These are phyloP conservation scores for Fusarium sp. DNA, from an alignment of 2,329 filamentous ascomycete genomes.

Conservation along the genomic window DNA sequence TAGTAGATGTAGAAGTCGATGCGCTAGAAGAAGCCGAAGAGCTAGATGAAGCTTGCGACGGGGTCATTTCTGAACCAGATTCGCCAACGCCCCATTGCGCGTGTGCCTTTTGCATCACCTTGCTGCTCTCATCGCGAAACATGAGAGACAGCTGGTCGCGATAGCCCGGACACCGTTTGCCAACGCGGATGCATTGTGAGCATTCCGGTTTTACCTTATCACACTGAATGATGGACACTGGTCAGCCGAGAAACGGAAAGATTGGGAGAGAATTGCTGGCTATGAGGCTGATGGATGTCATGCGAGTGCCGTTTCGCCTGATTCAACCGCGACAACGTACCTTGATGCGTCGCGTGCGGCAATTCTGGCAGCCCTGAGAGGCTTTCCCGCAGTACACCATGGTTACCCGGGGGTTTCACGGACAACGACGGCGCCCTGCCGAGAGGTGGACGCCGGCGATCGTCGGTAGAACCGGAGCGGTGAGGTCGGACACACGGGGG, in stretches of 20 bases:
- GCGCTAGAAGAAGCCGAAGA: conserved; percentile 32
- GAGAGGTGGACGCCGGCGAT: conserved; percentile 20
- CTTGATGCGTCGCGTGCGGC: conserved; percentile 65
- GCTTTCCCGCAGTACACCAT: conserved; percentile 70
- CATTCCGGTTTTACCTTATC: conserved; percentile 70
- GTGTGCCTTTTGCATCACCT: conserved; percentile 69
- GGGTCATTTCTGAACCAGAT: conserved; percentile 19
- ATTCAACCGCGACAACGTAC: conserved; percentile 47
- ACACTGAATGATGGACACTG: conserved; percentile 55
- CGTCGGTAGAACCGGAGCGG: conserved; percentile 10
- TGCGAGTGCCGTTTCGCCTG: not conserved
- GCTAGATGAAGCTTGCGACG: conserved; percentile 37
- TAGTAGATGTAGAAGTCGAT: conserved; percentile 29
- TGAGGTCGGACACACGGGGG: conserved; percentile 9
- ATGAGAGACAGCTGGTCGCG: conserved; percentile 72
- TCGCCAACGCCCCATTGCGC: conserved; percentile 58
- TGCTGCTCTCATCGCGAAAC: conserved; percentile 74
- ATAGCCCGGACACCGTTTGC: conserved; percentile 71
- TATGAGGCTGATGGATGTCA: not conserved
- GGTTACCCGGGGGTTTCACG: conserved; percentile 5
- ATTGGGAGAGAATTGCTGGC: not conserved
- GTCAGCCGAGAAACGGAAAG: conserved; percentile 16
- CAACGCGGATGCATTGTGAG: conserved; percentile 69
- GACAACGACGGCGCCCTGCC: conserved; percentile 7
- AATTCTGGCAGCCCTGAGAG: conserved; percentile 65